Evolutionary conservation across 1,139 yeast genomes (phyloP).

Genomic region (Magnusiomyces ingens): DNA sequence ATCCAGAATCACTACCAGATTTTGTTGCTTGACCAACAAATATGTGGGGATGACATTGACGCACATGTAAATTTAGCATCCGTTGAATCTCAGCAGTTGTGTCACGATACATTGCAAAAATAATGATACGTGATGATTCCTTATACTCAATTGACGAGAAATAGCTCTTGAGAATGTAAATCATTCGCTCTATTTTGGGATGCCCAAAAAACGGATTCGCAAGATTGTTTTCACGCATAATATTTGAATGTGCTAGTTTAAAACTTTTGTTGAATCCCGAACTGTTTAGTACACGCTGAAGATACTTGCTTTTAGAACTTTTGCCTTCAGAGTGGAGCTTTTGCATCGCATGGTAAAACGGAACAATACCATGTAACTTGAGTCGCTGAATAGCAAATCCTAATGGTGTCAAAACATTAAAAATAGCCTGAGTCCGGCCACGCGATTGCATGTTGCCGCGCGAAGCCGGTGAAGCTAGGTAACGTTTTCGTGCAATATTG

Average conservation of each 20-base stretch:
- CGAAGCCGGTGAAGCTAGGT: conserved; percentile 23
- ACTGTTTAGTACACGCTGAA: conserved; percentile 43
- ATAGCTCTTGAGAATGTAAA: conserved; percentile 52
- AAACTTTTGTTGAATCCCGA: conserved; percentile 43
- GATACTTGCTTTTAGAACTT: conserved; percentile 22
- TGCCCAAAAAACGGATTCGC: conserved; percentile 48
- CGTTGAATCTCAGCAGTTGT: conserved; percentile 83
- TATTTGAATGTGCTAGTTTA: conserved; percentile 39
- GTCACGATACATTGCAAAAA: conserved; percentile 82
- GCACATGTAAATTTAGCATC: conserved; percentile 45
- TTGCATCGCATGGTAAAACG: conserved; percentile 53
- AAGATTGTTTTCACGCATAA: conserved; percentile 33
- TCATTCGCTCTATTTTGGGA: conserved; percentile 60
- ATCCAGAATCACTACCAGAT: conserved; percentile 9
- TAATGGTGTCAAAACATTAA: conserved; percentile 58
- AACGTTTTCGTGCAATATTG: conserved; percentile 58
- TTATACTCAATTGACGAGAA: conserved; percentile 30
- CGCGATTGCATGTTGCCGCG: conserved; percentile 16
- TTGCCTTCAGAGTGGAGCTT: conserved; percentile 11
- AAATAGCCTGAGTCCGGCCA: conserved; percentile 27
- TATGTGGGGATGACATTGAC: conserved; percentile 61
- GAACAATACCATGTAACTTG: conserved; percentile 72
- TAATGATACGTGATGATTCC: conserved; percentile 59
- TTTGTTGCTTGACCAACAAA: conserved; percentile 71
- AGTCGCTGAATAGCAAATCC: conserved; percentile 52